Conservation (phyloP, 805 yeast genomes). For the Candida tibetensis region DNA sequence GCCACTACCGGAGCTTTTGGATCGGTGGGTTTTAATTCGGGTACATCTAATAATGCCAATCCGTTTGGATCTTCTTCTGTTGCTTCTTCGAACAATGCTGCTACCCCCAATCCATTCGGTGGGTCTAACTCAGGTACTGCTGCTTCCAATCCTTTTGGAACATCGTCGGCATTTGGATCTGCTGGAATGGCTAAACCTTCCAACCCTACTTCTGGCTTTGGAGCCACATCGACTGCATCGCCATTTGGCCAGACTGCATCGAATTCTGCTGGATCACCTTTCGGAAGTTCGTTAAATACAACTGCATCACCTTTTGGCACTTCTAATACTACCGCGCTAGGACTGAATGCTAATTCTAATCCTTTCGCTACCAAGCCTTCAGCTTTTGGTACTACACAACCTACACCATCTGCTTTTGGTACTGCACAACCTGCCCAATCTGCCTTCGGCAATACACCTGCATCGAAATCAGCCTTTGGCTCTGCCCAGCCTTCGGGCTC, state of each 20-base stretch:
- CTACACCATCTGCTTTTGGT: slow-evolving; percentile 6
- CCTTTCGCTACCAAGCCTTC: background rate
- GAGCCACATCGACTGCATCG: slow-evolving; percentile 5
- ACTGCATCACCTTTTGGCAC: slow-evolving; percentile 15
- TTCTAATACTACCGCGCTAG: slow-evolving; percentile 8
- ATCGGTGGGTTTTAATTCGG: background rate
- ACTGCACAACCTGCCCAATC: slow-evolving; percentile 2
- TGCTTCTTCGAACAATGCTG: slow-evolving; percentile 1
- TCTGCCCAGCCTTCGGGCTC: slow-evolving; percentile 1
- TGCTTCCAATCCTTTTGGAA: slow-evolving; percentile 9
- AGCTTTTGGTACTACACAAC: slow-evolving; percentile 7
- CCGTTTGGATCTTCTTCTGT: slow-evolving; percentile 1
- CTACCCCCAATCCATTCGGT: slow-evolving; percentile 7
- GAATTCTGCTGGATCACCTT: slow-evolving; percentile 7
- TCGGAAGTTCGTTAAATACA: slow-evolving; percentile 6
- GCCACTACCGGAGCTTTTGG: slow-evolving; percentile 1
- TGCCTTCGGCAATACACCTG: background rate
- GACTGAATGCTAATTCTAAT: too few species aligned
- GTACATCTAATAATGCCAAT: background rate
- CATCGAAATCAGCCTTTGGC: slow-evolving; percentile 7
- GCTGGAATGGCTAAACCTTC: background rate
- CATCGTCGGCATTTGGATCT: slow-evolving; percentile 1
- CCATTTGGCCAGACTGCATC: slow-evolving; percentile 9
- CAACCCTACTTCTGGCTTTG: slow-evolving; percentile 6
- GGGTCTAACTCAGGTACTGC: slow-evolving; percentile 4